phyloP scores from a whole-genome alignment of 106 monocot species.

The Phalaenopsis equestris region DNA sequence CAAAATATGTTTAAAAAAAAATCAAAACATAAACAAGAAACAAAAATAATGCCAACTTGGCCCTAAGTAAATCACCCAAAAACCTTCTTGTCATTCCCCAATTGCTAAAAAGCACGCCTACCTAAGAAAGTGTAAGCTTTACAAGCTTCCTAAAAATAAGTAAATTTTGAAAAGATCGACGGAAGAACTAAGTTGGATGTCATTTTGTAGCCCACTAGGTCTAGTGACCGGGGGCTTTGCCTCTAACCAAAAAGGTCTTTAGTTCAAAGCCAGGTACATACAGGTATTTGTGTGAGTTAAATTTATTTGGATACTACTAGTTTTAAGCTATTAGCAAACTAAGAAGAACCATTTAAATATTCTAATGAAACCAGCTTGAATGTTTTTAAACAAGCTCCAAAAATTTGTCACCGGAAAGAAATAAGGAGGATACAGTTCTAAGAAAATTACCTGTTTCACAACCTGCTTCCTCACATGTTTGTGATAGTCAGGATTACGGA shows the following conservation, averaged over 20 bases:
- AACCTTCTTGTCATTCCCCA: too few species aligned
- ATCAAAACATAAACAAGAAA: too few species aligned
- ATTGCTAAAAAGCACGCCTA: too few species aligned
- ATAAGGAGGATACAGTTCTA: neutral
- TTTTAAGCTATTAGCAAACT: constrained; percentile 1
- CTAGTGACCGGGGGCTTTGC: too few species aligned
- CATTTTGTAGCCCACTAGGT: too few species aligned
- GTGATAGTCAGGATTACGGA: constrained; percentile 87
- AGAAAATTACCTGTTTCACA: constrained; percentile 55
- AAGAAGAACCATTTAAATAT: neutral
- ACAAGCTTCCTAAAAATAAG: neutral
- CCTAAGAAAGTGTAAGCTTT: neutral
- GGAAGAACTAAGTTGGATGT: neutral
- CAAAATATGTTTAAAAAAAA: too few species aligned
- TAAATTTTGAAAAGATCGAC: neutral
- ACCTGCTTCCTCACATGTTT: constrained; percentile 71
- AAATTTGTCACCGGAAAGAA: neutral
- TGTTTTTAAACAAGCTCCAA: neutral
- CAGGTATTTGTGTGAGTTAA: too few species aligned
- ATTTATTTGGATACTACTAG: neutral
- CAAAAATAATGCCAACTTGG: too few species aligned
- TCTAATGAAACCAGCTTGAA: neutral
- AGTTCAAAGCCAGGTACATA: too few species aligned
- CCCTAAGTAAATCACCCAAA: too few species aligned
- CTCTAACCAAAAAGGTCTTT: too few species aligned